Conservation (phyloP, 2,329 filamentous ascomycete genomes). For the Bipolaris gigantea region DNA sequence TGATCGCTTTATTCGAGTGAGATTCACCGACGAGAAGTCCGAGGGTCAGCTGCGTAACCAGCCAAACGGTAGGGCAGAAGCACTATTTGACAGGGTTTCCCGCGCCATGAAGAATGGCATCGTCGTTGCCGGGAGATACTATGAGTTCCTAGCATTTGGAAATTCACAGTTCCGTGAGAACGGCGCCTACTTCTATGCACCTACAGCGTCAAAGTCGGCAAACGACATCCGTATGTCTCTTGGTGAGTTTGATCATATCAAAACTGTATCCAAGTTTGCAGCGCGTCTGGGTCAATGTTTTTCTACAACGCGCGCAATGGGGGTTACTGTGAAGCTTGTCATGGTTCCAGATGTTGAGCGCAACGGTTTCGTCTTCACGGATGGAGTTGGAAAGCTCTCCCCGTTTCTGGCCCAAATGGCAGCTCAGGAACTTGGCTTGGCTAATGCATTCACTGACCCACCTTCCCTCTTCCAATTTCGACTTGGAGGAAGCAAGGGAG, state of each 20-base stretch:
- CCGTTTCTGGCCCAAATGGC: constrained; percentile 73
- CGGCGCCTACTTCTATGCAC: constrained; percentile 89
- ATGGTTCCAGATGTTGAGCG: constrained; percentile 70
- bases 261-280: constrained; percentile 83
- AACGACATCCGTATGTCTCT: constrained; percentile 81
- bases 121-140: constrained; percentile 75
- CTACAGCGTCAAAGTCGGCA: constrained; percentile 66
- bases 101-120: constrained; percentile 77
- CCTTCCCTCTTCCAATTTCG: constrained; percentile 92
- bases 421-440: constrained; percentile 67
- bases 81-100: constrained; percentile 73
- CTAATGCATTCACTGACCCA: constrained; percentile 54
- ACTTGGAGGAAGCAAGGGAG: constrained; percentile 88
- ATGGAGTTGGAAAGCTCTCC: constrained; percentile 94
- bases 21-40: constrained; percentile 80
- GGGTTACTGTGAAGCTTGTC: constrained; percentile 61
- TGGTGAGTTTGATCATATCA: constrained; percentile 81
- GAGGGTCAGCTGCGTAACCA: constrained; percentile 45
- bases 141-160: constrained; percentile 89
- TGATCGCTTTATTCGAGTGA: constrained; percentile 84
- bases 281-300: constrained; percentile 93
- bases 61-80: constrained; percentile 46
- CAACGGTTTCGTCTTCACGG: constrained; percentile 75
- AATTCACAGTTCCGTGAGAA: constrained; percentile 94
- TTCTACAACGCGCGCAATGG: constrained; percentile 82